These are phyloP conservation scores for Gentiana straminea DNA, from an alignment of 257 asterid species.

Conservation along the genomic window DNA sequence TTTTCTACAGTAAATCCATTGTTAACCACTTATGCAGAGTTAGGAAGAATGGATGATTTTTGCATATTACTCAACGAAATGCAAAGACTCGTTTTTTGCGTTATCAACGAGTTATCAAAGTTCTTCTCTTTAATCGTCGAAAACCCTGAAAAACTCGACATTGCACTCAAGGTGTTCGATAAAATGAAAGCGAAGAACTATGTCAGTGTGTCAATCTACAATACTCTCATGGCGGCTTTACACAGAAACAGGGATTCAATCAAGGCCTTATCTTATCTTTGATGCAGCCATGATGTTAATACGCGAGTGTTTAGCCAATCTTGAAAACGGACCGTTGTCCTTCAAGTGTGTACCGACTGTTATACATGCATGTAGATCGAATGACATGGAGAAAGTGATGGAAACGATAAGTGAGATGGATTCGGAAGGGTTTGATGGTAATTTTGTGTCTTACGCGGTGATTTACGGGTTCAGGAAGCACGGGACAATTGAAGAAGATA, in stretches of 20 bases:
- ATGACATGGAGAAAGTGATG: conserved; percentile 48
- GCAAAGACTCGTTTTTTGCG: conserved; percentile 38
- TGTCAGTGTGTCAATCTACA: conserved; percentile 42
- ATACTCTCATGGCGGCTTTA: conserved; percentile 63
- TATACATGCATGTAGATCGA: conserved; percentile 62
- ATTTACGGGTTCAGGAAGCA: conserved; percentile 76
- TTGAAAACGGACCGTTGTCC: conserved; percentile 57
- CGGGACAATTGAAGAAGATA: conserved; percentile 81
- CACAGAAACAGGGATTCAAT: conserved; percentile 41
- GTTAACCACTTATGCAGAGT: conserved; percentile 52
- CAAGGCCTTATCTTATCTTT: conserved; percentile 51
- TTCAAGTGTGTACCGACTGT: conserved; percentile 66
- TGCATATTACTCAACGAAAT: conserved; percentile 56
- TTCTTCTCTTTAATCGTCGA: conserved; percentile 49
- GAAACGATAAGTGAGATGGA: conserved; percentile 65
- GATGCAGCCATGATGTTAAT: conserved; percentile 71
- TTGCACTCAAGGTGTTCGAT: conserved; percentile 62
- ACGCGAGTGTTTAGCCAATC: conserved; percentile 69
- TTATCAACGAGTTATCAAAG: conserved; percentile 33
- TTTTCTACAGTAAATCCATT: conserved; percentile 61
- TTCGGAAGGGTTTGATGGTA: conserved; percentile 39
- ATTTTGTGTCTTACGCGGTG: conserved; percentile 38
- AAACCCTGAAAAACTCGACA: conserved; percentile 20
- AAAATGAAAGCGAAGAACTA: conserved; percentile 35
- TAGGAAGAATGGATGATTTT: conserved; percentile 56